These are phyloP conservation scores for Carex littledalei DNA, from an alignment of 176 grass and related monocot species.

Conservation along the genomic window DNA sequence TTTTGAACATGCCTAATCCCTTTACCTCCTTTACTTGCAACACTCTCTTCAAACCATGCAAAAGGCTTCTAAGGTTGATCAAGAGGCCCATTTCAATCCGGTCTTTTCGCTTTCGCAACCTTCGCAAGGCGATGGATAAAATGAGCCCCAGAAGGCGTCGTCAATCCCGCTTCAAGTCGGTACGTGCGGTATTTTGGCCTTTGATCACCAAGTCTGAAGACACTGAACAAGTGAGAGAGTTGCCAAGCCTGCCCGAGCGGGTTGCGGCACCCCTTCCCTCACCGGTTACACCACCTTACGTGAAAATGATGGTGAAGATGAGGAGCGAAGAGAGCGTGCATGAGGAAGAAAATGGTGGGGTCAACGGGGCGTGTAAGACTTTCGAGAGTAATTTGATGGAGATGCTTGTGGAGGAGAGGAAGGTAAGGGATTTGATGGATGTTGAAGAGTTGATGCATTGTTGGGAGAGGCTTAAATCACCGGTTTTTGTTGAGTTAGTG, in stretches of 20 bases:
- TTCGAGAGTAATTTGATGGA: constrained; percentile 60
- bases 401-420: constrained; percentile 61
- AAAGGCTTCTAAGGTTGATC: constrained; percentile 41
- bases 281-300: constrained; percentile 44
- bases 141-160: constrained; percentile 30
- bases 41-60: constrained; percentile 36
- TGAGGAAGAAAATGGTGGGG: background rate
- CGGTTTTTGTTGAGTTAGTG: constrained; percentile 59
- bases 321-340: constrained; percentile 9
- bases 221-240: background rate
- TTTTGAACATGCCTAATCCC: constrained; percentile 7
- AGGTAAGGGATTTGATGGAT: constrained; percentile 55
- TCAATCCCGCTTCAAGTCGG: constrained; percentile 16
- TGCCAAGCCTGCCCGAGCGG: background rate
- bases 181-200: constrained; percentile 52
- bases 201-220: constrained; percentile 22
- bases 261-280: constrained; percentile 32
- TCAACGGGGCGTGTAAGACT: constrained; percentile 37
- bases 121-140: constrained; percentile 37
- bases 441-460: constrained; percentile 62
- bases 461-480: constrained; percentile 65
- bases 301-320: constrained; percentile 47
- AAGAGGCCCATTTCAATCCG: constrained; percentile 36
- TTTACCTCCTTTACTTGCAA: constrained; percentile 34
- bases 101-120: constrained; percentile 52